Evolutionary conservation across 805 yeast species (phyloP), one percentile per base, ranked within the genome.

Genomic region (Lachancea mirantina): DNA sequence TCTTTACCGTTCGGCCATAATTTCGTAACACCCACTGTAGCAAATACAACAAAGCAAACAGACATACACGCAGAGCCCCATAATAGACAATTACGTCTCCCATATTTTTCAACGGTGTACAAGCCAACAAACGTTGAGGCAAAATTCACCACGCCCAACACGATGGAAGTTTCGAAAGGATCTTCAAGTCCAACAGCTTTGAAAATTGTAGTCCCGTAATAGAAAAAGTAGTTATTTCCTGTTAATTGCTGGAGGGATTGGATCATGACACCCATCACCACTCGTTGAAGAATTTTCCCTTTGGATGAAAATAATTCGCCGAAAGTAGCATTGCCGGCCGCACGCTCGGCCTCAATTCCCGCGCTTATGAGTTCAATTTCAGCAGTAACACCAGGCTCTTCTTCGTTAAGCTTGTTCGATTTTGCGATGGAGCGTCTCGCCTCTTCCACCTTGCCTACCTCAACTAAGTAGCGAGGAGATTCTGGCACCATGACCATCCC

Each of bases 271-370:
- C 84, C 83, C 57, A 74, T 64, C 14, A 65, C 31, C 7, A 67
- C 59, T 45, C 68, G 52, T 50, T 41, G 60, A 41, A 62, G 52
- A 42, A 78, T 70, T 61, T 71, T 75, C 53, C 84, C 83, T 59
- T 74, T 70, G 55, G 83, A 79, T 19, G 77, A 73, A 50, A 79
- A 55, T 35, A 79, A 62, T 57, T 78, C 83, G 34, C 58, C 59
- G 84, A 84, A 78, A 1, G 76, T 50, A 6, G 85, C 84, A 32
- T 61, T 61, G 47, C 85, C 87, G 25, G 80, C 83, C 39, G 68
- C 48, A 40, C 49, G 55, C 46, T 78, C 87, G 42, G 70, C 64
- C 53, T 75, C 76, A 43, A 78, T 63, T 59, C 77, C 80, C 38
- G 76, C 76, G 48, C 67, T 46, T 39, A 79, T 72, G 28, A 65